These are phyloP conservation scores for Stemphylium beticola DNA, from an alignment of 2,329 filamentous ascomycete species.

Conservation along the genomic window DNA sequence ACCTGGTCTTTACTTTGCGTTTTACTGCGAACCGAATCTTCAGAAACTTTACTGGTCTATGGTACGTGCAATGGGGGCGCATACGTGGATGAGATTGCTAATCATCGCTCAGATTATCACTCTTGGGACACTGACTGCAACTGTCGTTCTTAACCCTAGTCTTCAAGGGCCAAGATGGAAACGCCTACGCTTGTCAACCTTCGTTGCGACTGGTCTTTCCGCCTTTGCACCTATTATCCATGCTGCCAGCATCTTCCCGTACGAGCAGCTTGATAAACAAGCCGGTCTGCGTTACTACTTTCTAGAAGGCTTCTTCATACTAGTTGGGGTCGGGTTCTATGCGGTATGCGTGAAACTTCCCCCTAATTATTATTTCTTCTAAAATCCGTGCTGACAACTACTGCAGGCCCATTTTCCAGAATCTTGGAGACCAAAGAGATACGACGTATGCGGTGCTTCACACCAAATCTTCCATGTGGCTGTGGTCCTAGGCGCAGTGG, in stretches of 20 bases:
- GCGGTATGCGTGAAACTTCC: slow-evolving; percentile 80
- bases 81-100: neutral
- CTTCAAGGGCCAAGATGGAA: slow-evolving; percentile 85
- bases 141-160: slow-evolving; percentile 77
- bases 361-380: slow-evolving; percentile 52
- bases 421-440: slow-evolving; percentile 73
- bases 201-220: slow-evolving; percentile 83
- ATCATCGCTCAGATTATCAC: neutral
- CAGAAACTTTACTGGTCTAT: slow-evolving; percentile 50
- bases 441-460: slow-evolving; percentile 84
- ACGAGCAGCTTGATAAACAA: slow-evolving; percentile 67
- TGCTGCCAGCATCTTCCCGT: slow-evolving; percentile 62
- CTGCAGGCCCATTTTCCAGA: slow-evolving; percentile 73
- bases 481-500: slow-evolving; percentile 75
- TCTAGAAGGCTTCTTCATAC: slow-evolving; percentile 45
- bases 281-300: slow-evolving; percentile 57
- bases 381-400: slow-evolving; percentile 73
- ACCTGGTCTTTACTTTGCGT: slow-evolving; percentile 70
- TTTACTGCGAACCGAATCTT: slow-evolving; percentile 47
- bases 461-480: slow-evolving; percentile 95
- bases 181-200: slow-evolving; percentile 84
- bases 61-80: slow-evolving; percentile 23
- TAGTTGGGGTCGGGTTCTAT: slow-evolving; percentile 76
- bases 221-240: slow-evolving; percentile 83
- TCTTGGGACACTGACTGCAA: slow-evolving; percentile 70